Base-by-base conservation (phyloP, 2,329 filamentous ascomycete genomes). In the Pseudogymnoascus sp. region DNA sequence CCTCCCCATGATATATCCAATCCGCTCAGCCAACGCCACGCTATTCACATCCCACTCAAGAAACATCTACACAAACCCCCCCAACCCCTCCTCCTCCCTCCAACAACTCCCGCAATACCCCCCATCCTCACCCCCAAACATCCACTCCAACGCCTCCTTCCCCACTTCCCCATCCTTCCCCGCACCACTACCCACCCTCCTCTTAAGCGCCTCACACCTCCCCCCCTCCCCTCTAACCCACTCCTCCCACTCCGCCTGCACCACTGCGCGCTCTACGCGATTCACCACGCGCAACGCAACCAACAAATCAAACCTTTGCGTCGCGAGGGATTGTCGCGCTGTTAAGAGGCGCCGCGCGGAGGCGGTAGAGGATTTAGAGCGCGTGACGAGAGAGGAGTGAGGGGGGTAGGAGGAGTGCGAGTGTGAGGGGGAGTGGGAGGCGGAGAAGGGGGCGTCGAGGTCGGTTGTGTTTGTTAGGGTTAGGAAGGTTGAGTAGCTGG, bases 251-350 rank as follows among this genome's bases (percentile, higher is more conserved):
- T 97, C 93, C 0, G 89, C 88, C 71, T 86, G 84, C 62, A 97
- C 76, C 74, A 96, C 87, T 74, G 97, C 92, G 64, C 84, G 83
- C 79, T 97, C 95, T 29, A 97, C 86, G 64, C 83, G 88, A 75
- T 97, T 97, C 66, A 97, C 87, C 2, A 97, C 85, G 4, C 93
- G 86, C 79, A 97, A 86, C 4, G 93, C 92, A 4, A 99, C 93
- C 2, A 97, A 78, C 18, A 99, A 80, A 72, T 97, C 92, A 74
- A 99, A 91, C 2, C 95, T 83, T 73, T 97, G 95, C 1, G 85
- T 80, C 0, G 90, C 93, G 0, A 99, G 83, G 23, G 88, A 84
- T 75, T 96, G 90, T 8, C 93, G 84, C n/a, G 91, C 91, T 40
- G 87, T 85, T 60, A 89, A 85, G 34, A 97, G 81, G 18, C 90